Evolutionary conservation across 2,329 filamentous ascomycete species (phyloP).

Genomic region (Epichloe hybrida): DNA sequence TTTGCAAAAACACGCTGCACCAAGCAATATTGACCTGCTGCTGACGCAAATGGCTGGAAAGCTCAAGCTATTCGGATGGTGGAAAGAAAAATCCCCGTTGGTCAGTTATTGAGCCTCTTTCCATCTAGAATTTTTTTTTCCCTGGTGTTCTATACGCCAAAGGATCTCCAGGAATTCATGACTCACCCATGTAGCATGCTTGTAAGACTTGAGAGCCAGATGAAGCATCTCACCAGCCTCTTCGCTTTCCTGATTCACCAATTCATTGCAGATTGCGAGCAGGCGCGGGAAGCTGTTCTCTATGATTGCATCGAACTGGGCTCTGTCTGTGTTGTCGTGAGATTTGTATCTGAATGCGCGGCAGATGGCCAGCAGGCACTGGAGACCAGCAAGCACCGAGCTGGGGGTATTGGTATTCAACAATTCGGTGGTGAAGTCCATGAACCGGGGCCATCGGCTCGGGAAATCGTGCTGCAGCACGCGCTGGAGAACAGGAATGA

Average conservation of each 20-base stretch:
- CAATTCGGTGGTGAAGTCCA: constrained; percentile 82
- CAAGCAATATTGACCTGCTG: constrained; percentile 80
- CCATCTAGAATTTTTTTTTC: too few species aligned
- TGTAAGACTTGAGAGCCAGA: constrained; percentile 90
- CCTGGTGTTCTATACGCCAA: too few species aligned
- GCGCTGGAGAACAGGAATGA: constrained; percentile 88
- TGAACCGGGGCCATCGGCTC: constrained; percentile 82
- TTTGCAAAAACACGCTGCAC: constrained; percentile 89
- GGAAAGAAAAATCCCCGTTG: neutral
- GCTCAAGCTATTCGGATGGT: constrained; percentile 53
- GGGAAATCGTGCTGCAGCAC: constrained; percentile 95
- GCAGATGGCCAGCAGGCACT: constrained; percentile 89
- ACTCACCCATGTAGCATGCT: constrained; percentile 85
- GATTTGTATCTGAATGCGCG: constrained; percentile 89
- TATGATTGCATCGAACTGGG: constrained; percentile 89
- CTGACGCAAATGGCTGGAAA: constrained; percentile 63
- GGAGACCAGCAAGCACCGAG: constrained; percentile 83
- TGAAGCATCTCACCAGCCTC: constrained; percentile 96
- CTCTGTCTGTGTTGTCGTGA: constrained; percentile 58
- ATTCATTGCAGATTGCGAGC: constrained; percentile 71
- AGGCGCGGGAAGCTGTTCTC: constrained; percentile 81
- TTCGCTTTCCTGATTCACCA: constrained; percentile 81
- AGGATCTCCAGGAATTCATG: neutral
- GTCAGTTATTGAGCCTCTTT: neutral
- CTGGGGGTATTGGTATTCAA: constrained; percentile 74